phyloP scores from a whole-genome alignment of 345 rosid species.

The Adansonia digitata region DNA sequence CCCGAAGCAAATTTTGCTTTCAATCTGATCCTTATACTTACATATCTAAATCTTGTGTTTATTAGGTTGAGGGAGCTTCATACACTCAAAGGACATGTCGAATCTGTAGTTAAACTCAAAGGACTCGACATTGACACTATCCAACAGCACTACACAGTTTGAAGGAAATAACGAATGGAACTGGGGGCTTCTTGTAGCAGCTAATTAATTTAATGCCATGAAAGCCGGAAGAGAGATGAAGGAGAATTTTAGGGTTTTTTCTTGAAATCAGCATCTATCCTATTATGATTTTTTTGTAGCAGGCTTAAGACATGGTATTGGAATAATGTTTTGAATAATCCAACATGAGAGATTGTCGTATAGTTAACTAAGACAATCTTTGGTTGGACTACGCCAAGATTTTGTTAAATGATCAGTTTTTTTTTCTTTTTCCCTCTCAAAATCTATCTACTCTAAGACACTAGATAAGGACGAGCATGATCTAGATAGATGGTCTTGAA shows the following conservation, averaged over 20 bases:
- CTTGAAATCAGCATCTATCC: not conserved
- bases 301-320: not conserved
- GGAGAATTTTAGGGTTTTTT: not conserved
- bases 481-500: no score
- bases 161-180: not conserved
- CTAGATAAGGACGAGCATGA: no score
- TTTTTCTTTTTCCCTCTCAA: no score
- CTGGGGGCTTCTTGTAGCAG: not conserved
- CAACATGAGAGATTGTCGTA: not conserved
- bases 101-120: conserved; percentile 3
- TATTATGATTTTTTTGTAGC: not conserved
- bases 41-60: not conserved
- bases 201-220: not conserved
- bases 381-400: not conserved
- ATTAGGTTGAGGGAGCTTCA: not conserved
- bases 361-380: not conserved
- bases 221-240: not conserved
- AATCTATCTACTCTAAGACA: no score
- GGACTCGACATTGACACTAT: not conserved
- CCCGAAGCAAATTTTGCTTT: not conserved
- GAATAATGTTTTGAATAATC: conserved; percentile 1
- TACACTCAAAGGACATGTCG: conserved; percentile 3
- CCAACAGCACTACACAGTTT: conserved; percentile 2
- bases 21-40: not conserved
- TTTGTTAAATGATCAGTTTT: not conserved